Conservation (phyloP, 148 eudicot species). For the Chenopodium berlandieri region DNA sequence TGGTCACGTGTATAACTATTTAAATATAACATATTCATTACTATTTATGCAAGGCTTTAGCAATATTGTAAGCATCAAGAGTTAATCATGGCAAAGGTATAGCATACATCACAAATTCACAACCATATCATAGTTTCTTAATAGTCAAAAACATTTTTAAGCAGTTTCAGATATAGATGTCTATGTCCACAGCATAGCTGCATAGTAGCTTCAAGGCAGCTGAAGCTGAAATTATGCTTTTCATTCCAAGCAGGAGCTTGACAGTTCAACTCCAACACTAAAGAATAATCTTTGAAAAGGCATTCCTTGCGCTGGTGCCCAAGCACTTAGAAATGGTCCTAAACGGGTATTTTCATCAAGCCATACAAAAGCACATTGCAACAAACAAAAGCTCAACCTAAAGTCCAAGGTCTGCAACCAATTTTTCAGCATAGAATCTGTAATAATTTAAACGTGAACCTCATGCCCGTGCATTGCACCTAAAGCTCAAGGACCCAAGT, state of each 20-base stretch:
- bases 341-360: not conserved
- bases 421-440: not conserved
- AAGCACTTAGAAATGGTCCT: not conserved
- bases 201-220: not conserved
- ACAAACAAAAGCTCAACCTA: not conserved
- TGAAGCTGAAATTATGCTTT: not conserved
- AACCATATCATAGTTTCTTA: not conserved
- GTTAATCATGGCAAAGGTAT: not conserved
- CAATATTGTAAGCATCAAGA: not conserved
- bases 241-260: not conserved
- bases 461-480: not conserved
- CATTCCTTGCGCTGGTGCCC: not conserved
- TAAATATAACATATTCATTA: slow-evolving; percentile 2
- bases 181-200: not conserved
- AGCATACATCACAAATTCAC: not conserved
- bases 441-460: too few relatives aligned
- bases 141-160: not conserved
- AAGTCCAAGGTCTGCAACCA: not conserved
- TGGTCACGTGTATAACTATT: slow-evolving; percentile 71
- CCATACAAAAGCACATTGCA: not conserved
- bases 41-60: not conserved
- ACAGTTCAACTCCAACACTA: not conserved
- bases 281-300: not conserved
- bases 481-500: not conserved
- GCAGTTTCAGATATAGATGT: not conserved